Evolutionary conservation across 148 eudicot species (phyloP), one percentile per base, ranked within the genome.

Genomic region (Beta vulgaris): DNA sequence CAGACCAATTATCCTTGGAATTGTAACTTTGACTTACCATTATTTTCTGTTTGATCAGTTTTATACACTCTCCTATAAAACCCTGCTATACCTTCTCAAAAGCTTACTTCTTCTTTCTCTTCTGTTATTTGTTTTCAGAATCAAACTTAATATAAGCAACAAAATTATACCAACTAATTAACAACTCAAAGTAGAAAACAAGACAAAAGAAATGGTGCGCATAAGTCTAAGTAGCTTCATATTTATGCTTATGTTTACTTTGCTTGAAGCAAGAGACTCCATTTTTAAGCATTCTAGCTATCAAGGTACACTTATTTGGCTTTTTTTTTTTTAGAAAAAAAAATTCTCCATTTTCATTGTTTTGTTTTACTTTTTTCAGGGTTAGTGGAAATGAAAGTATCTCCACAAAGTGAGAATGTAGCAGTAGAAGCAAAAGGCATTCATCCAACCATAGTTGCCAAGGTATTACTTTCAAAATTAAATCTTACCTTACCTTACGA

Each of bases 21-120:
- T 72, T 72, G 77, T 53, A 54, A 77, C 85, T 88, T 88, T 88
- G 88, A 88, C 92, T 83, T 81, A 42, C 46, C 68, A 34, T 31
- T 49, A 28, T 46, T 74, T 75, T 63, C 19, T 44, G n/a, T 54
- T 65, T 13, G 64, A 26, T 42, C 53, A 3, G 19, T 64, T n/a
- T n/a, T n/a, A n/a, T n/a, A n/a, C n/a, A n/a, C n/a, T n/a, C n/a
- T n/a, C n/a, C n/a, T n/a, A n/a, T 87, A 85, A 83, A 85, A 23
- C 62, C 18, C 57, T 62, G 55, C 61, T 31, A 72, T 51, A n/a
- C 75, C 25, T 42, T 37, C 81, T 25, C 51, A 26, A 75, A 16
- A 39, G 64, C 54, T 75, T 29, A 49, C 71, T 46, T 73, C 67
- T 67, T 53, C 76, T 51, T 78, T 62, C 42, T 29, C 42, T 29